Evolutionary conservation across 805 yeast species (phyloP).

Genomic region (Candida tibetensis): DNA sequence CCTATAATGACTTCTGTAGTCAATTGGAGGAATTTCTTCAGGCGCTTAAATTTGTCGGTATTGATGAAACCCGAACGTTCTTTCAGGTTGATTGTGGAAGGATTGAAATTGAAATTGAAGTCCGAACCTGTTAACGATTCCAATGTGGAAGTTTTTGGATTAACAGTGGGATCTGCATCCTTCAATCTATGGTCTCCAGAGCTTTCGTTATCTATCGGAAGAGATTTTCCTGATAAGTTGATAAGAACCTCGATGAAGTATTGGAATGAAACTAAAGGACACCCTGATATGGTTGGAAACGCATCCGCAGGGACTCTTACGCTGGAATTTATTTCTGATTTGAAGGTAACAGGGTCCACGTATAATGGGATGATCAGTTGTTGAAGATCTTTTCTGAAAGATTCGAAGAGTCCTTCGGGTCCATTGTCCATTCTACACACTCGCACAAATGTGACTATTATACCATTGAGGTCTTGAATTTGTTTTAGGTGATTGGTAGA

Average conservation of each 20-base stretch:
- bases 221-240: slow-evolving; percentile 67
- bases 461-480: slow-evolving; percentile 66
- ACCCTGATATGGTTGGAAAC: slow-evolving; percentile 77
- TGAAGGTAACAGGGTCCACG: slow-evolving; percentile 64
- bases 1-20: slow-evolving; percentile 81
- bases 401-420: slow-evolving; percentile 58
- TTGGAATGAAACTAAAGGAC: slow-evolving; percentile 73
- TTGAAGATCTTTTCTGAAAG: slow-evolving; percentile 79
- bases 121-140: not conserved
- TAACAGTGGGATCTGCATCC: not conserved
- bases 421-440: slow-evolving; percentile 65
- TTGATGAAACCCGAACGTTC: slow-evolving; percentile 55
- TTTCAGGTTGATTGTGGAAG: slow-evolving; percentile 19
- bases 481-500: slow-evolving; percentile 66
- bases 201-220: slow-evolving; percentile 22
- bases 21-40: slow-evolving; percentile 75
- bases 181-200: slow-evolving; percentile 2
- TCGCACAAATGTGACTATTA: slow-evolving; percentile 75
- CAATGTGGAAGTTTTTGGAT: not conserved
- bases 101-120: slow-evolving; percentile 21
- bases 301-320: slow-evolving; percentile 79
- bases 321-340: slow-evolving; percentile 57
- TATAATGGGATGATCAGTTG: slow-evolving; percentile 76
- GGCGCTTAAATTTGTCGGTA: slow-evolving; percentile 73
- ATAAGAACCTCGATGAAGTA: slow-evolving; percentile 81